phyloP scores from a whole-genome alignment of 2,329 filamentous ascomycete species.

The Penicillium hordei region DNA sequence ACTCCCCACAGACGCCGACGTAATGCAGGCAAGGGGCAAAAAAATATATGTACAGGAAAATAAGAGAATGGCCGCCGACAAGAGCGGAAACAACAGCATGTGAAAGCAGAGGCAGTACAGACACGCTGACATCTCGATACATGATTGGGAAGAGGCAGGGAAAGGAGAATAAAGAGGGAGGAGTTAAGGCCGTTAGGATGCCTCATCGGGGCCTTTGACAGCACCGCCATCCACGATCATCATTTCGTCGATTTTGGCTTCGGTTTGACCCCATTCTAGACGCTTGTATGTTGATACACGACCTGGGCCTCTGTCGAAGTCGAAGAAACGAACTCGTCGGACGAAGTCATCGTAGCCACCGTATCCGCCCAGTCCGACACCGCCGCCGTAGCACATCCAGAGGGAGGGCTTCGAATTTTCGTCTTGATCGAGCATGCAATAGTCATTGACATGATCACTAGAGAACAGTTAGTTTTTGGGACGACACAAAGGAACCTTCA shows the following conservation, averaged over 20 bases:
- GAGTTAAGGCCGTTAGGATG: conserved; percentile 7
- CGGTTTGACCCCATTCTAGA: conserved; percentile 64
- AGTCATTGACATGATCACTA: conserved; percentile 94
- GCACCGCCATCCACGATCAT: conserved; percentile 61
- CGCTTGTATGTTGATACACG: conserved; percentile 91
- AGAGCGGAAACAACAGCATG: conserved; percentile 16
- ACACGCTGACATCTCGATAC: not conserved
- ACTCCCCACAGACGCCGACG: conserved; percentile 21
- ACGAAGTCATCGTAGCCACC: conserved; percentile 85
- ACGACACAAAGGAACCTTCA: not conserved
- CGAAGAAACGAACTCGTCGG: conserved; percentile 82
- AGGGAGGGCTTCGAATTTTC: conserved; percentile 63
- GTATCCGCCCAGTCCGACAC: conserved; percentile 89
- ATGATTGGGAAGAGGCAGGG: not conserved
- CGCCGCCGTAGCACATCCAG: conserved; percentile 99
- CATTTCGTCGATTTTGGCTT: conserved; percentile 57
- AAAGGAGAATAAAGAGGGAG: not conserved
- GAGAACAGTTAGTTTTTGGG: conserved; percentile 21
- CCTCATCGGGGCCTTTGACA: conserved; percentile 41
- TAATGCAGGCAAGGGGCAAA: conserved; percentile 22
- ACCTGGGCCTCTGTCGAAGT: conserved; percentile 88
- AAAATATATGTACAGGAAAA: conserved; percentile 24
- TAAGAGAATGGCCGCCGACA: conserved; percentile 5
- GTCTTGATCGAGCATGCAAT: conserved; percentile 71
- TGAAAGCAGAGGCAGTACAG: conserved; percentile 14